Evolutionary conservation across 495 filamentous ascomycete genomes (phyloP).

Genomic region (Rhypophila decipiens): DNA sequence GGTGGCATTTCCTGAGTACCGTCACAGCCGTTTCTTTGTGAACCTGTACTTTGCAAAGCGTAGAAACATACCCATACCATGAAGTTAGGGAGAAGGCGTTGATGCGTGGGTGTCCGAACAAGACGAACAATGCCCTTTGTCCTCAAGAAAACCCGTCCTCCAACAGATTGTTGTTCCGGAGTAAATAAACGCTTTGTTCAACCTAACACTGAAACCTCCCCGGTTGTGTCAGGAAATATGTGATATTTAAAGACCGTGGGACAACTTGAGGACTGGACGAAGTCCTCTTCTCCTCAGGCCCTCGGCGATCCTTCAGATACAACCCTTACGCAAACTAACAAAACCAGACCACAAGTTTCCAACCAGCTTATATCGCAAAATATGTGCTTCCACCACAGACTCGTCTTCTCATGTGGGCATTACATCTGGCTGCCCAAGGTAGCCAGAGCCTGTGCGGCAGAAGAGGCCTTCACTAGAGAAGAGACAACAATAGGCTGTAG

Average conservation of each 20-base stretch:
- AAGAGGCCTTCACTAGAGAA: constrained; percentile 12
- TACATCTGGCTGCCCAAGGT: constrained; percentile 11
- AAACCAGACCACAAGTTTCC: background rate
- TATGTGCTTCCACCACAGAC: constrained; percentile 26
- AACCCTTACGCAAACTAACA: background rate
- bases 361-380: background rate
- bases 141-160: too few relatives aligned
- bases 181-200: too few relatives aligned
- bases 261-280: background rate
- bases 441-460: constrained; percentile 11
- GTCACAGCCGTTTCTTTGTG: too few relatives aligned
- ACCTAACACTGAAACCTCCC: too few relatives aligned
- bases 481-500: constrained; percentile 13
- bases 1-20: too few relatives aligned
- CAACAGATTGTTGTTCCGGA: too few relatives aligned
- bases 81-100: too few relatives aligned
- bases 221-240: background rate
- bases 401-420: constrained; percentile 24
- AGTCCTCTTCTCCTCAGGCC: background rate
- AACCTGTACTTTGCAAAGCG: too few relatives aligned
- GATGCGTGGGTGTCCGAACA: too few relatives aligned
- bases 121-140: too few relatives aligned
- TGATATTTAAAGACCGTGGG: background rate
- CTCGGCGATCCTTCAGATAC: background rate
- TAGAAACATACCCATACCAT: too few relatives aligned